Evolutionary conservation across 1,284 basidiomycete genomes (phyloP), one percentile per base, ranked within the genome.

Genomic region (Anthracocystis setariae): DNA sequence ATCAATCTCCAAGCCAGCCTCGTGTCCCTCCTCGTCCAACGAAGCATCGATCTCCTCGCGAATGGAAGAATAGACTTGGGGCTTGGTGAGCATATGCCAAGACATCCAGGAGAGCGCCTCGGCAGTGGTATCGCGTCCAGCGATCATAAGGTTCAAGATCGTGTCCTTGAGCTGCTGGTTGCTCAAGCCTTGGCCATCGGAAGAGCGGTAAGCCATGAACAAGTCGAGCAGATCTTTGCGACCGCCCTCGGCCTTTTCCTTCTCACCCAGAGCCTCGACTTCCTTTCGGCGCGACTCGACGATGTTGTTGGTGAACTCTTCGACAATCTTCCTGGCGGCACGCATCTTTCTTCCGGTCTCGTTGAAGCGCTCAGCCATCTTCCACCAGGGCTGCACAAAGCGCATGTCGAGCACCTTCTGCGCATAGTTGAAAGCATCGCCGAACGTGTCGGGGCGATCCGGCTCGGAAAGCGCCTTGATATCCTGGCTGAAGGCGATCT

Each of bases 151-250:
- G 69, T 75, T 74, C 48, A 75, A 68, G 21, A 79, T 73, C 0
- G 82, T 79, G 7, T 65, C 61, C 1, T 81, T 75, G 32, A 84
- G 61, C 59, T 82, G 76, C 45, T 78, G 62, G 37, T 81, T 80
- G 25, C 61, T 50, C 20, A 59, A 32, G 9, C 63, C 67, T 53
- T 86, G 84, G n/a, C n/a, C n/a, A n/a, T n/a, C n/a, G n/a, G n/a
- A n/a, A n/a, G n/a, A n/a, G n/a, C n/a, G n/a, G n/a, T n/a, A n/a
- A 20, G 84, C 81, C 55, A 84, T 78, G 76, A 87, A 87, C 47
- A 84, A 83, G 20, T 85, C 85, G 17, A 84, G 81, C 33, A 79
- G 60, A 24, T 79, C 77, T 62, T 77, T 77, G 53, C 65, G 69
- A 21, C 74, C 74, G n/a, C n/a, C n/a, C n/a, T n/a, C n/a, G n/a